Conservation (phyloP, 768 basidiomycete species). For the Flagelloscypha sp. region DNA sequence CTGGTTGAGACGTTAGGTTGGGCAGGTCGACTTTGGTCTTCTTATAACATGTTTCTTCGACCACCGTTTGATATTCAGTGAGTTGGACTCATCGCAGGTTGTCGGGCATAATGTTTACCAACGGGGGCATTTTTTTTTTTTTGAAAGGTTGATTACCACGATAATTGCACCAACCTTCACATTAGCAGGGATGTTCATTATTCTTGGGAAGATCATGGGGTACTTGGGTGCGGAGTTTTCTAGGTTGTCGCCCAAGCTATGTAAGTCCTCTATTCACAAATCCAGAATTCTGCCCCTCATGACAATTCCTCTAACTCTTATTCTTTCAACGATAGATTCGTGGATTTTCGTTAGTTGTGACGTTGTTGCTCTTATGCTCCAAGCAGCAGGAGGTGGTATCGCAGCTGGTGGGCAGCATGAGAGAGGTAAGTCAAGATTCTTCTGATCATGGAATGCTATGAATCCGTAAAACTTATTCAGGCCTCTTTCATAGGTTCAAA, state of each 20-base stretch:
- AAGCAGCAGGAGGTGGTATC: conserved; percentile 31
- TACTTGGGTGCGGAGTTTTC: conserved; percentile 24
- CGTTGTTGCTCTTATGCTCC: conserved; percentile 28
- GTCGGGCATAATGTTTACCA: no score
- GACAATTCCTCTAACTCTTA: no score
- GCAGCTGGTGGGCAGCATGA: no score
- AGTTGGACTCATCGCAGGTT: conserved; percentile 14
- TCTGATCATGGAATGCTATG: no score
- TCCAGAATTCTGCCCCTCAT: no score
- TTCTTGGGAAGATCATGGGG: conserved; percentile 22
- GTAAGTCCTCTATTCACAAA: no score
- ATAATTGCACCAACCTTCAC: conserved; percentile 30
- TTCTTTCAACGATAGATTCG: no score
- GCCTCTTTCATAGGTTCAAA: no score
- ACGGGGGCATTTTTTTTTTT: conserved; percentile 1
- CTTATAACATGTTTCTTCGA: conserved; percentile 10
- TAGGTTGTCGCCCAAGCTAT: conserved; percentile 21
- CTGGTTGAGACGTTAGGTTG: conserved; percentile 47
- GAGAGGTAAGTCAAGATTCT: no score
- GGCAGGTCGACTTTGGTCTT: conserved; percentile 46
- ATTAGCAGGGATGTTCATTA: conserved; percentile 21
- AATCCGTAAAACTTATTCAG: no score
- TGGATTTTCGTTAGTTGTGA: no score
- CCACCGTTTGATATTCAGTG: conserved; percentile 34
- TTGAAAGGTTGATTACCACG: conserved; percentile 18